Base-by-base conservation (phyloP, 495 filamentous ascomycete species). In the Darksidea phi region DNA sequence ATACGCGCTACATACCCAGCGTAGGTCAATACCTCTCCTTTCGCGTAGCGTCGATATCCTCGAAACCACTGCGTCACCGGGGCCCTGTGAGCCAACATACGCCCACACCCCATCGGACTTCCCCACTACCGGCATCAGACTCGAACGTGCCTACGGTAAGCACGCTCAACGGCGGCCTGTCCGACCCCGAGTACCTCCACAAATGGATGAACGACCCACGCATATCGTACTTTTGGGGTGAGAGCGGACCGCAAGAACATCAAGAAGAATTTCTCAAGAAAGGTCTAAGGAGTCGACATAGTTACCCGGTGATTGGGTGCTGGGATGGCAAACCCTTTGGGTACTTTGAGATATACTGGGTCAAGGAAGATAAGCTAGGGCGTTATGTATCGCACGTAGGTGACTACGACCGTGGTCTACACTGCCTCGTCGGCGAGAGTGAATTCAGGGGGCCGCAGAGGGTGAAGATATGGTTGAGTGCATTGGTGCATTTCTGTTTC, bases 341-440 rank as follows among this genome's bases (percentile, higher is more conserved):
- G 0, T 98, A 95, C 67, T 96, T 98, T 69, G 95, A 98, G 77
- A 82, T 98, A 38, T 98, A 98, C 76, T 98, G 95, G 95, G 92
- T 94, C 1, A 96, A 96, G 66, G 94, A 98, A 71, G 95, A 97
- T 69, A 74, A 75, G 1, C 70, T 98, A 21, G 90, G 89, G 0
- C 78, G 78, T 25, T 75, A 87, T 49, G 70, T 93, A 28, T 81
- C 83, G 0, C 76, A 76, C 4, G 83, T 85, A 1, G 82, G 82
- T 23, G 86, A 95, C 67, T 97, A 89, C 72, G 95, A 97, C 69
- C 79, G 94, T 11, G 94, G 95, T 0, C 75, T 95, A 37, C 95
- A 97, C 71, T 83, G 90, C 18, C 75, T 98, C 24, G 83, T 98
- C 18, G 94, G 94, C 6, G 95, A 98, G 74, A 87, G 96, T 69